These are phyloP conservation scores for Huntiella savannae DNA, from an alignment of 2,329 filamentous ascomycete species.

Conservation along the genomic window DNA sequence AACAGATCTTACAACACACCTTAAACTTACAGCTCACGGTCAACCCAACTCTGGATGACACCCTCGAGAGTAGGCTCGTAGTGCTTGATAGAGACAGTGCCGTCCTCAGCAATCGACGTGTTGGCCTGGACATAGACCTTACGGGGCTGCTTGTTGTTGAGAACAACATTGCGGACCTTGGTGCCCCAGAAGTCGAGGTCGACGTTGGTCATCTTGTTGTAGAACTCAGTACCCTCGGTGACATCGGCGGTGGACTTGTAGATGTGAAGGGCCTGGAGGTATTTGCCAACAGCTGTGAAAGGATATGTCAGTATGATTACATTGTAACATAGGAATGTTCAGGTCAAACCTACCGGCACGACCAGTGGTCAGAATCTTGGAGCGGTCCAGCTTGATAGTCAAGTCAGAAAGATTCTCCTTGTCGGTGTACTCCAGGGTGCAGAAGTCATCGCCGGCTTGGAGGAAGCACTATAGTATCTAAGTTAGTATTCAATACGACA, in stretches of 20 bases:
- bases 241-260: slow-evolving; percentile 85
- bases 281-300: slow-evolving; percentile 51
- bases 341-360: slow-evolving; percentile 34
- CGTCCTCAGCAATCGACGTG: slow-evolving; percentile 51
- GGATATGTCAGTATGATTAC: slow-evolving; percentile 14
- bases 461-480: slow-evolving; percentile 45
- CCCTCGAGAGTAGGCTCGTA: slow-evolving; percentile 68
- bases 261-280: slow-evolving; percentile 78
- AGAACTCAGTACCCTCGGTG: slow-evolving; percentile 57
- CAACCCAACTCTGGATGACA: slow-evolving; percentile 66
- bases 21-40: slow-evolving; percentile 29
- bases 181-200: slow-evolving; percentile 67
- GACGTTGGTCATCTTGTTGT: slow-evolving; percentile 66
- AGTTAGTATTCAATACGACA: slow-evolving; percentile 4
- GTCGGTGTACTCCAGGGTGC: slow-evolving; percentile 50
- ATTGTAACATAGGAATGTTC: not conserved
- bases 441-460: slow-evolving; percentile 70
- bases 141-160: slow-evolving; percentile 61
- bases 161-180: slow-evolving; percentile 56
- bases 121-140: slow-evolving; percentile 93
- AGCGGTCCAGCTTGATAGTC: slow-evolving; percentile 64
- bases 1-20: no score
- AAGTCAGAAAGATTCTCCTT: slow-evolving; percentile 61
- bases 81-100: slow-evolving; percentile 60
- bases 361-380: slow-evolving; percentile 69